Evolutionary conservation across 208 protist species (phyloP).

Genomic region (Leishmania tropica): DNA sequence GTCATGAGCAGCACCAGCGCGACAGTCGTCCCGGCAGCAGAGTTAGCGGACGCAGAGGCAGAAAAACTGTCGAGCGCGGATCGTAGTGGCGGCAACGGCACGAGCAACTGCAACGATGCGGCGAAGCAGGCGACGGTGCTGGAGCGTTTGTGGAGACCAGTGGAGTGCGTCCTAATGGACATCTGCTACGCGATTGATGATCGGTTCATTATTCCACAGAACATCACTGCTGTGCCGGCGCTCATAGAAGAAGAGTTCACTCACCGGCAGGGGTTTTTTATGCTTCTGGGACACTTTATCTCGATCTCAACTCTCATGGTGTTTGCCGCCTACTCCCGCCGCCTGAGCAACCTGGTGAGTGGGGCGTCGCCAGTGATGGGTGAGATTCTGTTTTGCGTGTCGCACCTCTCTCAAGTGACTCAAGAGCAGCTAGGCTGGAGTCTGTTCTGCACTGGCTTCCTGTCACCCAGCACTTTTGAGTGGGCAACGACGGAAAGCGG

Average conservation of each 20-base stretch:
- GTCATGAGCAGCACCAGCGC: background rate
- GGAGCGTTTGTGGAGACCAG: background rate
- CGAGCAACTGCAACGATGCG: background rate
- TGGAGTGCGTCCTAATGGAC: background rate
- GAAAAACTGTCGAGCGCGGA: background rate
- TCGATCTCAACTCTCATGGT: slow-evolving; percentile 12
- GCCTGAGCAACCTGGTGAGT: slow-evolving; percentile 27
- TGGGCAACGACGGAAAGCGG: slow-evolving; percentile 9
- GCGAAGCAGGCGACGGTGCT: background rate
- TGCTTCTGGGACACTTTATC: slow-evolving; percentile 24
- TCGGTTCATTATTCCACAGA: slow-evolving; percentile 27
- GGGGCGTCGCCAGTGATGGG: slow-evolving; percentile 32
- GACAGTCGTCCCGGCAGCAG: background rate
- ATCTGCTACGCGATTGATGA: slow-evolving; percentile 27
- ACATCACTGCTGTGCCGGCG: slow-evolving; percentile 3
- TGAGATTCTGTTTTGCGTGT: slow-evolving; percentile 32
- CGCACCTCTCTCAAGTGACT: slow-evolving; percentile 31
- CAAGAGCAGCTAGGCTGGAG: slow-evolving; percentile 40
- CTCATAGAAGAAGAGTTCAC: background rate
- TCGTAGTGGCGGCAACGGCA: background rate
- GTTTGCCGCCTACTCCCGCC: slow-evolving; percentile 21
- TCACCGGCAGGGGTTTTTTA: background rate
- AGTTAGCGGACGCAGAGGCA: background rate
- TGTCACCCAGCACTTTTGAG: slow-evolving; percentile 13
- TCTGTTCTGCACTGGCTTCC: slow-evolving; percentile 23